Base-by-base conservation (phyloP, 176 grass and related monocot genomes). In the Juncus inflexus region DNA sequence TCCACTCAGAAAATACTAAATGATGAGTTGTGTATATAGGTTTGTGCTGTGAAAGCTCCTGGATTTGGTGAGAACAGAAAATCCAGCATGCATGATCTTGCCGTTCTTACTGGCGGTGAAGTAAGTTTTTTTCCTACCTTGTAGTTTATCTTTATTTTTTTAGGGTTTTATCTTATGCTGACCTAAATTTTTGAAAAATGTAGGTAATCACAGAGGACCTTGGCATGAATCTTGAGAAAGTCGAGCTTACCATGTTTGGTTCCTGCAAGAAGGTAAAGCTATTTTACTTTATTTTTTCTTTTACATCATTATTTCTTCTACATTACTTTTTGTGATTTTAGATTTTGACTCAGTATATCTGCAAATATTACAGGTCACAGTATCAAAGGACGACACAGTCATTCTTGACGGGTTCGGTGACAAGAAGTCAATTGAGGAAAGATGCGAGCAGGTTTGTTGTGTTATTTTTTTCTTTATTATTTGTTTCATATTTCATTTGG, bases 1-100 rank as follows among this genome's bases (percentile, higher is more conserved):
- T 37, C 12, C 4, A 9, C 19, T 28, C 9, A 47, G 43, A 47
- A 47, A 40, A 37, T 69, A 10, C 37, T 78, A 16, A 4, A 42
- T 52, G 40, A 56, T 6, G 13, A 15, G 15, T 10, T 43, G n/a
- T 40, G 45, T 3, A 9, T 89, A 56, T 50, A 99, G 94, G 85
- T 99, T 61, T 99, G 94, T 38, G 88, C 94, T 73, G 81, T 99
- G 35, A 99, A 99, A 85, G 94, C 94, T 69, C 94, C 94, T 84
- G 94, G 94, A 62, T 99, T 99, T 76, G 94, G 94, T 1, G 94
- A 99, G 66, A 99, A 99, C 72, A 92, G 94, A 77, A 99, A 99
- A 73, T 66, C 88, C 50, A 86, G 73, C 65, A 77, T 99, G 67
- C 85, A 99, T n/a, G 94, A 99, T 72, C 94, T 99, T 73, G 94